phyloP scores from a whole-genome alignment of 306 rosid genomes.

The Prunus mira region DNA sequence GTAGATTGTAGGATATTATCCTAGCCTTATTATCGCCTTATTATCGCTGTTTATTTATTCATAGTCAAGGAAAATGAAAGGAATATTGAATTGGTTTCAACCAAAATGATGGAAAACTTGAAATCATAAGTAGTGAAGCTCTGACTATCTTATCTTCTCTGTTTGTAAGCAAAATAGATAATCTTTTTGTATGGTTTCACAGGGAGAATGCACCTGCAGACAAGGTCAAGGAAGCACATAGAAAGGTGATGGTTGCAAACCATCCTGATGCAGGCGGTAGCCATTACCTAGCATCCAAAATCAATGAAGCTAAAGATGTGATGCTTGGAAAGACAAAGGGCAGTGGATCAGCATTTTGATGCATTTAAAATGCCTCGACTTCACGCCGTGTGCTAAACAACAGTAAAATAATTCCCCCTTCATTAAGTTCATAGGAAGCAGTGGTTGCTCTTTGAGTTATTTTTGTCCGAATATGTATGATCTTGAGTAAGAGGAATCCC shows the following conservation, averaged over 20 bases:
- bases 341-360: slow-evolving; percentile 56
- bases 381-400: neutral
- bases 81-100: neutral
- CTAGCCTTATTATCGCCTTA: neutral
- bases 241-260: slow-evolving; percentile 74
- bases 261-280: slow-evolving; percentile 84
- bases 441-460: neutral
- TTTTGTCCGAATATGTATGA: neutral
- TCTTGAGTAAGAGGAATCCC: neutral
- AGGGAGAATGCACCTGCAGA: slow-evolving; percentile 60
- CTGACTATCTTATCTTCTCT: neutral
- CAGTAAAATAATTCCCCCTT: neutral
- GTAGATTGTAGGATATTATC: neutral
- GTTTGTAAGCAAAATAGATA: neutral
- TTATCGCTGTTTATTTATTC: neutral
- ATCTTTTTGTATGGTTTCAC: slow-evolving; percentile 19
- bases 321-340: slow-evolving; percentile 62
- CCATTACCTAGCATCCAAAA: slow-evolving; percentile 78
- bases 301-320: slow-evolving; percentile 70
- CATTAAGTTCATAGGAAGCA: neutral
- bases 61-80: neutral
- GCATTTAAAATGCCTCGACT: slow-evolving; percentile 2
- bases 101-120: neutral
- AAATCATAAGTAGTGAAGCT: neutral
- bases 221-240: slow-evolving; percentile 77